phyloP scores from a whole-genome alignment of 495 filamentous ascomycete species.

The Acidiella bohemica region DNA sequence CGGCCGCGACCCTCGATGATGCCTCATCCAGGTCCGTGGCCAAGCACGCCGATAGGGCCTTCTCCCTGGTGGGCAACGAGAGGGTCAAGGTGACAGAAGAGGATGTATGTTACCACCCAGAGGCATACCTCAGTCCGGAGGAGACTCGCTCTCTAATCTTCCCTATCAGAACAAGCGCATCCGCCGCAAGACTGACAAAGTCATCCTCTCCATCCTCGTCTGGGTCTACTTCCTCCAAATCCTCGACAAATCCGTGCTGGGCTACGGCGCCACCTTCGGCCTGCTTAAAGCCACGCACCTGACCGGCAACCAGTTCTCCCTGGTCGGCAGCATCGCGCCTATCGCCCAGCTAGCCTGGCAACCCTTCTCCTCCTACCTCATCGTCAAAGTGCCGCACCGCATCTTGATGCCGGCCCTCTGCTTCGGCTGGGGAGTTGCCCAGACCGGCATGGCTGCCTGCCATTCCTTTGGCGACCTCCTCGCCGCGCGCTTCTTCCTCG shows the following conservation, averaged over 20 bases:
- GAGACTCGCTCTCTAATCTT: neutral
- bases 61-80: slow-evolving; percentile 9
- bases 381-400: slow-evolving; percentile 52
- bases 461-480: slow-evolving; percentile 39
- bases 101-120: too few species aligned
- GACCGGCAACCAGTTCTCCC: slow-evolving; percentile 45
- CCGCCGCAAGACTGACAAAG: slow-evolving; percentile 45
- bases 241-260: slow-evolving; percentile 51
- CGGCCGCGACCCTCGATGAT: too few species aligned
- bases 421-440: slow-evolving; percentile 40
- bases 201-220: slow-evolving; percentile 43
- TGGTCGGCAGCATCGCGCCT: slow-evolving; percentile 47
- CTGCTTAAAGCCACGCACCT: slow-evolving; percentile 41
- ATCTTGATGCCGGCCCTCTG: slow-evolving; percentile 48
- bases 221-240: slow-evolving; percentile 57
- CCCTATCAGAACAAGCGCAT: slow-evolving; percentile 36
- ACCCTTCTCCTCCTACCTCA: slow-evolving; percentile 49
- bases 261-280: slow-evolving; percentile 52
- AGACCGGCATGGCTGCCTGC: slow-evolving; percentile 35
- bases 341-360: slow-evolving; percentile 55
- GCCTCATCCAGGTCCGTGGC: too few species aligned
- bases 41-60: slow-evolving; percentile 13
- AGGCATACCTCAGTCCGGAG: neutral
- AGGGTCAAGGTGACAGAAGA: slow-evolving; percentile 14
- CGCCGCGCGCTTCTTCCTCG: slow-evolving; percentile 42